Evolutionary conservation across 768 basidiomycete genomes (phyloP).

Genomic region (Tremella yokohamensis): DNA sequence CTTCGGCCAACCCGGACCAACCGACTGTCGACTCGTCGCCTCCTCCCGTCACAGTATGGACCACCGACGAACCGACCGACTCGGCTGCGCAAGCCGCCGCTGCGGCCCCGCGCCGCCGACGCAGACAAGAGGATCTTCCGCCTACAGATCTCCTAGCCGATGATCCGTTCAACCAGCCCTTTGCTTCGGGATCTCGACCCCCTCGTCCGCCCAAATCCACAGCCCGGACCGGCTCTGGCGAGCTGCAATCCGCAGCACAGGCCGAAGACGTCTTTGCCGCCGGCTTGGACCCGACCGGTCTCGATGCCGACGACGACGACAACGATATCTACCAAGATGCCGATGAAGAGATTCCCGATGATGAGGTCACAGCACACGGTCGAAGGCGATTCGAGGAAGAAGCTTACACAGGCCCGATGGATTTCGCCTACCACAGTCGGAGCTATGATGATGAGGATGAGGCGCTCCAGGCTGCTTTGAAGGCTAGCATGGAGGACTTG

Average conservation of each 20-base stretch:
- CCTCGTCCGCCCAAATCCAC: not conserved
- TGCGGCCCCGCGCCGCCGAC: conserved; percentile 21
- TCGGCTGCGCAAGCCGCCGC: conserved; percentile 19
- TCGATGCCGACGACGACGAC: conserved; percentile 56
- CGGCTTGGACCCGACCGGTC: conserved; percentile 43
- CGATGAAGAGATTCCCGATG: conserved; percentile 20
- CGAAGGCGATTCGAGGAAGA: conserved; percentile 14
- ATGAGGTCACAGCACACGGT: conserved; percentile 12
- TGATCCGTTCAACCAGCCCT: conserved; percentile 4
- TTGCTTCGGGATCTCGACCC: not conserved
- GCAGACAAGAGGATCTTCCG: conserved; percentile 32
- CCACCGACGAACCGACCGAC: not conserved
- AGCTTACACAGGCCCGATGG: conserved; percentile 26
- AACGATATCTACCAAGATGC: conserved; percentile 7
- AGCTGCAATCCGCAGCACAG: not conserved
- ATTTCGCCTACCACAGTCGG: conserved; percentile 33
- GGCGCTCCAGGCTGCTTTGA: conserved; percentile 80
- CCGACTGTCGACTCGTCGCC: conserved; percentile 33
- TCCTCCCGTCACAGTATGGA: conserved; percentile 1
- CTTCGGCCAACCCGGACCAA: conserved; percentile 25
- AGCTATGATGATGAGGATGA: conserved; percentile 74
- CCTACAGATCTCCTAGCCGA: not conserved
- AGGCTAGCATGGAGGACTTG: conserved; percentile 69
- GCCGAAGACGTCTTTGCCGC: conserved; percentile 1
- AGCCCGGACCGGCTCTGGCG: not conserved